Conservation (phyloP, 2,329 filamentous ascomycete genomes). For the Colletotrichum eleusines region DNA sequence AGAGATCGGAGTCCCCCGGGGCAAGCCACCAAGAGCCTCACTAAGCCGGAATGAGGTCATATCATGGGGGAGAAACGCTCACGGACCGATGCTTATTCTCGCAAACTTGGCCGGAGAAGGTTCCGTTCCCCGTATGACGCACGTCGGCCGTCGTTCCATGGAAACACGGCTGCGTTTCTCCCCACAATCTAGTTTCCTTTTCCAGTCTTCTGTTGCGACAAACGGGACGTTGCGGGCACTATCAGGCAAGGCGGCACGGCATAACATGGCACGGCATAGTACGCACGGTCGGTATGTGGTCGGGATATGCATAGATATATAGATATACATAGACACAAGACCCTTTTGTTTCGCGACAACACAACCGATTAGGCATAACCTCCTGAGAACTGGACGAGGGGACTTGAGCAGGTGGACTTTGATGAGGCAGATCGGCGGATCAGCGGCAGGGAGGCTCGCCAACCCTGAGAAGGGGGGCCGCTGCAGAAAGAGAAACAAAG, state of each 20-base stretch:
- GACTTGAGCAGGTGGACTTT: not conserved
- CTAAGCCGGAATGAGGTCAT: constrained; percentile 13
- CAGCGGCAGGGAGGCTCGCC: not conserved
- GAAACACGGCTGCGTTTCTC: not conserved
- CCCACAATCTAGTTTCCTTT: not conserved
- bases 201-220: not conserved
- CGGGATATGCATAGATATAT: not conserved
- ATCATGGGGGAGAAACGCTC: constrained; percentile 25
- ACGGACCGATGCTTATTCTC: constrained; percentile 35
- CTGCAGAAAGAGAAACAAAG: not conserved
- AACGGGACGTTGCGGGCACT: not conserved
- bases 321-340: not conserved
- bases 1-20: constrained; percentile 27
- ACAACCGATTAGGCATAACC: not conserved
- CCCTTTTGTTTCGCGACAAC: not conserved
- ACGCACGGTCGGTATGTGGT: not conserved
- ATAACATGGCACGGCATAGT: not conserved
- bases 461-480: not conserved
- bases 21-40: constrained; percentile 35
- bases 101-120: constrained; percentile 20
- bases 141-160: not conserved
- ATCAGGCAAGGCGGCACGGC: not conserved
- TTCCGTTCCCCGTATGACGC: constrained; percentile 28
- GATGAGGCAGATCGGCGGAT: not conserved
- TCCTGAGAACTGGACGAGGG: not conserved